Evolutionary conservation across 106 monocot genomes (phyloP).

Genomic region (Iris macrosiphon): DNA sequence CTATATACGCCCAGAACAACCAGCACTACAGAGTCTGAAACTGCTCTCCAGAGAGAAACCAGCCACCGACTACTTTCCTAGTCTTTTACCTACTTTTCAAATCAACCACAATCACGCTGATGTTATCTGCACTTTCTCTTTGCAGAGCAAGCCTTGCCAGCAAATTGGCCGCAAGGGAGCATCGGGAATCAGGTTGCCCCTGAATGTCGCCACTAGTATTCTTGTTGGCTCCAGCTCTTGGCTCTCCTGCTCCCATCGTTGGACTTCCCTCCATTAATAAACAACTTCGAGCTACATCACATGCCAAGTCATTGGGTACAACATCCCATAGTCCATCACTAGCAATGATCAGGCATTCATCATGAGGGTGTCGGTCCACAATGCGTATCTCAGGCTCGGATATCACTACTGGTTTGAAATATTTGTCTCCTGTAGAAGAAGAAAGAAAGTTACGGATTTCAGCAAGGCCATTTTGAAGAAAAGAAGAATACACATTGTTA

Average conservation of each 20-base stretch:
- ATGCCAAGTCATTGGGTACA: slow-evolving; percentile 54
- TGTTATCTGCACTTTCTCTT: slow-evolving; percentile 52
- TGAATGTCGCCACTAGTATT: not conserved
- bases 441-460: too few relatives aligned
- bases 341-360: slow-evolving; percentile 68
- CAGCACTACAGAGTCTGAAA: too few relatives aligned
- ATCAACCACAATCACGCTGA: slow-evolving; percentile 62
- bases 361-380: slow-evolving; percentile 30
- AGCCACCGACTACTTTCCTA: not conserved
- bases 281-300: slow-evolving; percentile 52
- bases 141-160: slow-evolving; percentile 58
- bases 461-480: too few relatives aligned
- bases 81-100: slow-evolving; percentile 18
- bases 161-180: slow-evolving; percentile 39
- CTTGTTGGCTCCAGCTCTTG: not conserved
- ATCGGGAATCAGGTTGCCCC: slow-evolving; percentile 18
- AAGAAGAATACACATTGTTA: too few relatives aligned
- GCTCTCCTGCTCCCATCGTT: not conserved
- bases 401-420: slow-evolving; percentile 69
- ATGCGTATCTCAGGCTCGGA: slow-evolving; percentile 54
- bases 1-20: too few relatives aligned
- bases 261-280: slow-evolving; percentile 40
- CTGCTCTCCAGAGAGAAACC: too few relatives aligned
- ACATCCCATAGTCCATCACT: slow-evolving; percentile 87
- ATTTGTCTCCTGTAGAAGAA: slow-evolving; percentile 52